Base-by-base conservation (phyloP, 176 grass and related monocot genomes). In the Thalia dealbata region DNA sequence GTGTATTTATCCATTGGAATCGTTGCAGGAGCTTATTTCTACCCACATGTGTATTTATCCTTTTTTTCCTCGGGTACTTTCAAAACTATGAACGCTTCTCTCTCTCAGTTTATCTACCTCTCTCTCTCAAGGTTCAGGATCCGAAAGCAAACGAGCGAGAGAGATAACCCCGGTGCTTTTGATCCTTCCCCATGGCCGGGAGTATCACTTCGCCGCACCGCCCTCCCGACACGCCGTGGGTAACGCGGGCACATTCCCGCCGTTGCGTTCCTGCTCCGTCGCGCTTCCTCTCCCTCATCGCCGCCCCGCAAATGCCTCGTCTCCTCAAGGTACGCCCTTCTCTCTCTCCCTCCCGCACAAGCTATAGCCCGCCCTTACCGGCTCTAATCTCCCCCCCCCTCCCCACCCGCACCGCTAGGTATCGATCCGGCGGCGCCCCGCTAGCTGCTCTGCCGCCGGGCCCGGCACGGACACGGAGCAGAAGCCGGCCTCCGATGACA, bases 401-500 rank as follows among this genome's bases (percentile, higher is more conserved):
- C 22, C 78, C 50, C 18, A 4, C 35, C 50, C 79, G 27, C 81
- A 77, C 51, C 27, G 24, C 66, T 42, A 80, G 32, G 66, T 65
- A 50, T n/a, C 82, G 24, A 72, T 70, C 77, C 66, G 66, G 52
- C 71, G 77, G 74, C 75, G 63, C 11, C 28, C 28, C 3, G 3
- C 19, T 16, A 56, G 27, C 46, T 32, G 45, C 21, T 35, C 48
- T 6, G 66, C 82, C 32, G 89, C 82, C 26, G 66, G 74, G 61
- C 44, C 88, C 18, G 80, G 78, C 61, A 76, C 81, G 29, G 73
- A 76, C 59, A 85, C 72, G 62, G 77, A 48, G 18, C 73, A 65
- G 73, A 75, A 71, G 16, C 80, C 87, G 41, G 45, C 75, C 25
- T 75, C 89, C 35, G 84, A 80, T 14, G 87, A 84, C n/a, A 91